A percentile compares a stretch with the other conserved stretches of the same genome.
phyloP scores from a whole-genome alignment of 495 filamentous ascomycete species.

The Letharia lupina region DNA sequence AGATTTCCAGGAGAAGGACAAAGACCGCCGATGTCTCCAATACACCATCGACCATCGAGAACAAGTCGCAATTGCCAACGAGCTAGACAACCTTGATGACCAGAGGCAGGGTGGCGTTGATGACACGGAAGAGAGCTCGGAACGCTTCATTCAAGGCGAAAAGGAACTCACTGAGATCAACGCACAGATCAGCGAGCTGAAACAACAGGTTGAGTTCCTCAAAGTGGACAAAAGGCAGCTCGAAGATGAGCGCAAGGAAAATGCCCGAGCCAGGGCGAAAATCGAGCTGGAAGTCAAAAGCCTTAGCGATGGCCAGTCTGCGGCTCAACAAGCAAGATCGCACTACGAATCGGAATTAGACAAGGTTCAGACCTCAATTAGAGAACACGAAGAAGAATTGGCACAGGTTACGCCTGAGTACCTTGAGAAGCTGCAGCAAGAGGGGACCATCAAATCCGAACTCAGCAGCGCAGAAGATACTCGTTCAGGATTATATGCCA shows the following conservation, averaged over 20 bases:
- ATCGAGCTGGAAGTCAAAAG: slow-evolving; percentile 77
- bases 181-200: slow-evolving; percentile 65
- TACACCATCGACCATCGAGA: slow-evolving; percentile 90
- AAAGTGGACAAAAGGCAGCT: slow-evolving; percentile 80
- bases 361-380: slow-evolving; percentile 65
- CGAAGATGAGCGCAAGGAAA: slow-evolving; percentile 81
- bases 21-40: slow-evolving; percentile 83
- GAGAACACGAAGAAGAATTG: slow-evolving; percentile 67
- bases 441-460: slow-evolving; percentile 56
- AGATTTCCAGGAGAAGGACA: slow-evolving; percentile 89
- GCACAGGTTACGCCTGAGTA: slow-evolving; percentile 64
- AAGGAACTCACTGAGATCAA: slow-evolving; percentile 71
- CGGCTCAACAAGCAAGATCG: slow-evolving; percentile 59
- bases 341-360: slow-evolving; percentile 67
- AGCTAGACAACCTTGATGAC: slow-evolving; percentile 77
- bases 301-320: slow-evolving; percentile 68
- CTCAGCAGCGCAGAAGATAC: slow-evolving; percentile 68
- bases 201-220: slow-evolving; percentile 75
- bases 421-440: slow-evolving; percentile 61
- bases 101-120: slow-evolving; percentile 71
- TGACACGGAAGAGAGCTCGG: slow-evolving; percentile 70
- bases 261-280: slow-evolving; percentile 67
- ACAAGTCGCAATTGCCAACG: slow-evolving; percentile 65
- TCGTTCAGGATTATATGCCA: slow-evolving; percentile 77
- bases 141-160: slow-evolving; percentile 69